phyloP scores from a whole-genome alignment of 306 rosid genomes.

The Gillenia trifoliata region DNA sequence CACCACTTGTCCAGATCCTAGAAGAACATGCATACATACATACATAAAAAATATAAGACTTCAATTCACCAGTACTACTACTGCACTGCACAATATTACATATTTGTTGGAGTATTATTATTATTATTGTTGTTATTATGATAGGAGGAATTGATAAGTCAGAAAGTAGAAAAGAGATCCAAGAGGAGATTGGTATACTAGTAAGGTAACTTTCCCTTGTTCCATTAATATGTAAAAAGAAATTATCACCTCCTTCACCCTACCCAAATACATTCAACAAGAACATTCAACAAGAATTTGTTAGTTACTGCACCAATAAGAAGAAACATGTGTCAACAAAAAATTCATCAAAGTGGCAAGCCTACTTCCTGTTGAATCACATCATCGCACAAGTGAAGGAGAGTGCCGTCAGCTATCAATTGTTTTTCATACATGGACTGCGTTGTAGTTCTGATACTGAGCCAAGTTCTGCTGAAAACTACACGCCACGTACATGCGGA shows the following conservation, averaged over 20 bases:
- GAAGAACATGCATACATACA: background rate
- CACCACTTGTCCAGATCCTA: slow-evolving; percentile 90
- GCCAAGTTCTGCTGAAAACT: slow-evolving; percentile 92
- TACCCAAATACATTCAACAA: no score
- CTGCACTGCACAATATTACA: no score
- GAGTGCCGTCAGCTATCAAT: slow-evolving; percentile 91
- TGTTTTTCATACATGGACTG: slow-evolving; percentile 97
- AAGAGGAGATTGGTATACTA: slow-evolving; percentile 29
- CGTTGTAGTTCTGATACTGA: slow-evolving; percentile 82
- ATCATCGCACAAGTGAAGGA: slow-evolving; percentile 97
- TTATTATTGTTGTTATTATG: no score
- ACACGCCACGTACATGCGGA: background rate
- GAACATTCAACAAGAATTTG: slow-evolving; percentile 7
- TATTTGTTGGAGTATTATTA: no score
- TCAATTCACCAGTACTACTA: background rate
- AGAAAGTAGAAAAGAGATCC: background rate
- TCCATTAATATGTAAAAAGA: slow-evolving; percentile 90
- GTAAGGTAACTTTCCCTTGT: slow-evolving; percentile 82
- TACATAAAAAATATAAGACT: no score
- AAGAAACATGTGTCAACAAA: background rate
- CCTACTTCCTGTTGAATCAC: slow-evolving; percentile 98
- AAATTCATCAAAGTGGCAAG: slow-evolving; percentile 2
- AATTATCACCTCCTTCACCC: slow-evolving; percentile 93
- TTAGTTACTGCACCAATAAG: background rate
- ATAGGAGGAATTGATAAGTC: no score